Base-by-base conservation (phyloP, 2,329 filamentous ascomycete species). In the Diaporthe humulicola region DNA sequence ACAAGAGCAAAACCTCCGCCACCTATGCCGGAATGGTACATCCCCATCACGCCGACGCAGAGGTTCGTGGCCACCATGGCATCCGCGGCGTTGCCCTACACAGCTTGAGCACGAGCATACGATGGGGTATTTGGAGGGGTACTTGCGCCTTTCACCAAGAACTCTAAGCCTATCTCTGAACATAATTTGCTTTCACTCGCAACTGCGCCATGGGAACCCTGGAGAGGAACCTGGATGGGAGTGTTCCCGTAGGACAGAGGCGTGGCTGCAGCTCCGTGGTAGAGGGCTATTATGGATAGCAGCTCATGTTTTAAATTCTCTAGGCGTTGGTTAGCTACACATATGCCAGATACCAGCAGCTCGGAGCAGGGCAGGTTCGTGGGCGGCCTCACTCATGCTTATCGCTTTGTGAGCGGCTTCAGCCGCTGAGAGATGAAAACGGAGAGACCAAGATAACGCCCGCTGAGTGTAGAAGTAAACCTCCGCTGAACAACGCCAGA, bases 1-100 rank as follows among this genome's bases (percentile, higher is more conserved):
- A 98, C 90, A 7, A 98, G 87, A 89, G 95, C 94, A 84, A 98
- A 98, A 2, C 96, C 96, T 54, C 96, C 96, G 9, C 96, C 96
- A 28, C 94, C 96, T 75, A 98, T 93, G 22, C 96, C 96, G 54
- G 90, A 90, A 82, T 96, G 94, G 78, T 95, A 94, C 91, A 94
- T 94, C 73, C 89, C 93, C 58, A 94, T 88, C 9, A 94, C 92
- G 8, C 94, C 94, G 50, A 95, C 90, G 77, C 94, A 96, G 69
- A 96, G 89, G 10, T 91, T 91, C 0, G 93, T 94, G 40, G 91
- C 93, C 28, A 96, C 91, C 76, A 95, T 84, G 61, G 94, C 93
- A 84, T 96, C 94, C 1, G 93, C 93, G 17, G 94, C 94, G 83
- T 94, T 95, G 9, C 94, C 94, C 87, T 90, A 70, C 3, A 56